phyloP scores from a whole-genome alignment of 352 stramenopile genomes.

The Pythium scleroteichum region DNA sequence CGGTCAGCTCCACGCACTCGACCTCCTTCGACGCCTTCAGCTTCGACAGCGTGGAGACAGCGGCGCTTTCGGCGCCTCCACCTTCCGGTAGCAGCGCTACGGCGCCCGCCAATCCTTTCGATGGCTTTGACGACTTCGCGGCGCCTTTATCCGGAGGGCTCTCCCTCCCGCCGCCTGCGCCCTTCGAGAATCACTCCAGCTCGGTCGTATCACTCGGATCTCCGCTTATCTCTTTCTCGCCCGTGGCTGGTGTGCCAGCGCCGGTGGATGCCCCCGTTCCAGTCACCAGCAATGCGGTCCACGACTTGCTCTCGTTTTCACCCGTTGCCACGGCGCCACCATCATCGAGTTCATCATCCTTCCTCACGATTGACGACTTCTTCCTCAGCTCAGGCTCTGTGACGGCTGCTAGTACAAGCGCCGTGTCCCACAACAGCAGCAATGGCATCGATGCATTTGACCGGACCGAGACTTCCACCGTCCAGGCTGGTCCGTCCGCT shows the following conservation, averaged over 20 bases:
- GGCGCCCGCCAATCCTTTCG: conserved; percentile 12
- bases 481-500: too few relatives aligned
- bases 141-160: background rate
- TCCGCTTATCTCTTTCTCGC: conserved; percentile 30
- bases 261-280: background rate
- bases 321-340: conserved; percentile 11
- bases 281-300: conserved; percentile 1
- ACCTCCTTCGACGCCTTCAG: conserved; percentile 1
- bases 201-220: conserved; percentile 15
- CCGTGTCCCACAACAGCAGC: background rate
- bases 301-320: conserved; percentile 28
- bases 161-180: background rate
- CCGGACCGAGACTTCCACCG: too few relatives aligned
- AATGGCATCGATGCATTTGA: background rate
- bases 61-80: background rate
- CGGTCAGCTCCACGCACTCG: too few relatives aligned
- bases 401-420: background rate
- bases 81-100: too few relatives aligned
- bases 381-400: conserved; percentile 6
- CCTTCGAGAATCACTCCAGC: too few relatives aligned
- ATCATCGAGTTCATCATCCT: conserved; percentile 6
- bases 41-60: too few relatives aligned
- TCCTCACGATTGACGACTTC: conserved; percentile 20
- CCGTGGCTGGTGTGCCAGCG: background rate
- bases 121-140: conserved; percentile 21